Percentiles rank a stretch among this genome's conserved stretches.
Conservation (phyloP, 1,284 basidiomycete species). For the Boletellus dicymbophilus region DNA sequence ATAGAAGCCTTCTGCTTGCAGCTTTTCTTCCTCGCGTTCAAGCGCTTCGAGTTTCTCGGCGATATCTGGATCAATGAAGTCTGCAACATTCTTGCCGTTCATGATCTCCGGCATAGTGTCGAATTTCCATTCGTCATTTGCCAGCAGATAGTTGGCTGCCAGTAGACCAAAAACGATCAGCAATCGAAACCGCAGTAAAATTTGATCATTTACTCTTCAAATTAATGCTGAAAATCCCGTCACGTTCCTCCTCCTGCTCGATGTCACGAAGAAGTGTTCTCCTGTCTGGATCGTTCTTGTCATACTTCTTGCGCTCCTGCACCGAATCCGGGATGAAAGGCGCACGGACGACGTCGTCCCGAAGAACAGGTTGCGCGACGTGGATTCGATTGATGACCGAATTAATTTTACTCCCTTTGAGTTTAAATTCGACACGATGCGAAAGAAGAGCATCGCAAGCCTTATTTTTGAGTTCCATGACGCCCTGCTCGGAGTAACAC, state of each 20-base stretch:
- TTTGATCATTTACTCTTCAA: conserved; percentile 66
- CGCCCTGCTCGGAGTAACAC: conserved; percentile 93
- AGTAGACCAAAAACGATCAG: not conserved
- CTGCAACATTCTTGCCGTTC: conserved; percentile 98
- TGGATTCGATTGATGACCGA: conserved; percentile 92
- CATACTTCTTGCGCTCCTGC: conserved; percentile 78
- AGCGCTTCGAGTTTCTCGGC: conserved; percentile 95
- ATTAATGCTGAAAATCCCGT: conserved; percentile 90
- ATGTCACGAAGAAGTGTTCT: conserved; percentile 74
- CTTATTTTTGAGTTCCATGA: conserved; percentile 91
- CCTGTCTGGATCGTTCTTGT: conserved; percentile 81
- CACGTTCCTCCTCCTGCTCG: conserved; percentile 82
- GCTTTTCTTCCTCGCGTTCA: conserved; percentile 94
- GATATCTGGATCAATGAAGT: conserved; percentile 99
- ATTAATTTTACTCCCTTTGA: conserved; percentile 93
- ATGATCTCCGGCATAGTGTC: conserved; percentile 96
- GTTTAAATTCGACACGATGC: conserved; percentile 90
- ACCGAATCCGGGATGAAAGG: conserved; percentile 88
- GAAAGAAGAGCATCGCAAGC: conserved; percentile 93
- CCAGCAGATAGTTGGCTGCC: conserved; percentile 88
- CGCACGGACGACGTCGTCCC: conserved; percentile 83
- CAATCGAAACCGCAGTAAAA: not conserved
- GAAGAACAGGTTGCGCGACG: conserved; percentile 85
- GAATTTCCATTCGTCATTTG: conserved; percentile 94
- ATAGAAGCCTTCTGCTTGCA: conserved; percentile 96